Evolutionary conservation across 1,284 basidiomycete genomes (phyloP).

Genomic region (Hypsizygus ulmarius): DNA sequence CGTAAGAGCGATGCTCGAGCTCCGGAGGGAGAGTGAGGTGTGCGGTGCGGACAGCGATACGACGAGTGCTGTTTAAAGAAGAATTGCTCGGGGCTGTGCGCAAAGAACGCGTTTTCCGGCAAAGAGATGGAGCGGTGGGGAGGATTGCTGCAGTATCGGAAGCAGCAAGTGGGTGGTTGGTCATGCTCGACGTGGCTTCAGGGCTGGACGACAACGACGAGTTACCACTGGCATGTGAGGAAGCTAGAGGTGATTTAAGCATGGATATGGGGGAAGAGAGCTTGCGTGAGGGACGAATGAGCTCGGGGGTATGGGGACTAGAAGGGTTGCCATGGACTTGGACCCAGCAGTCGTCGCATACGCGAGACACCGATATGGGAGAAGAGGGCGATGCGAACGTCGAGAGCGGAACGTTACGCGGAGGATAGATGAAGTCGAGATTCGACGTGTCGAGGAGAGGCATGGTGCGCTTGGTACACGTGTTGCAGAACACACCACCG

Average conservation of each 20-base stretch:
- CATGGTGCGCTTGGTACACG: conserved; percentile 55
- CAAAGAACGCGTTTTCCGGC: conserved; percentile 32
- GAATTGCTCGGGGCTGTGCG: conserved; percentile 31
- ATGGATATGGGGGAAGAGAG: conserved; percentile 39
- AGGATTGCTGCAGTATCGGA: conserved; percentile 17
- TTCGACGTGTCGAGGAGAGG: conserved; percentile 65
- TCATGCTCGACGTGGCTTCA: conserved; percentile 18
- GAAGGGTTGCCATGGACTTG: conserved; percentile 58
- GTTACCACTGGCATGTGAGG: conserved; percentile 19
- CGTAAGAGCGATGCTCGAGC: conserved; percentile 45
- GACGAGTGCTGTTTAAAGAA: conserved; percentile 28
- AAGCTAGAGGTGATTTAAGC: conserved; percentile 30
- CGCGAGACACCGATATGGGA: conserved; percentile 46
- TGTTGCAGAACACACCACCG: conserved; percentile 67
- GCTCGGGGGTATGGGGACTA: conserved; percentile 43
- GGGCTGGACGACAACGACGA: conserved; percentile 25
- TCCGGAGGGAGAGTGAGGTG: conserved; percentile 33
- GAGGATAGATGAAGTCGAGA: conserved; percentile 65
- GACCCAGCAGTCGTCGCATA: conserved; percentile 73
- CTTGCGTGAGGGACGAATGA: conserved; percentile 35
- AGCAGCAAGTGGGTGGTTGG: conserved; percentile 8
- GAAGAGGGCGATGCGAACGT: conserved; percentile 54
- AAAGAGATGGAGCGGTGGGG: conserved; percentile 25
- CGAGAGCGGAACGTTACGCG: conserved; percentile 56
- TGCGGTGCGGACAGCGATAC: conserved; percentile 27